phyloP scores from a whole-genome alignment of 176 grass and related monocot species.

The Thalia dealbata region DNA sequence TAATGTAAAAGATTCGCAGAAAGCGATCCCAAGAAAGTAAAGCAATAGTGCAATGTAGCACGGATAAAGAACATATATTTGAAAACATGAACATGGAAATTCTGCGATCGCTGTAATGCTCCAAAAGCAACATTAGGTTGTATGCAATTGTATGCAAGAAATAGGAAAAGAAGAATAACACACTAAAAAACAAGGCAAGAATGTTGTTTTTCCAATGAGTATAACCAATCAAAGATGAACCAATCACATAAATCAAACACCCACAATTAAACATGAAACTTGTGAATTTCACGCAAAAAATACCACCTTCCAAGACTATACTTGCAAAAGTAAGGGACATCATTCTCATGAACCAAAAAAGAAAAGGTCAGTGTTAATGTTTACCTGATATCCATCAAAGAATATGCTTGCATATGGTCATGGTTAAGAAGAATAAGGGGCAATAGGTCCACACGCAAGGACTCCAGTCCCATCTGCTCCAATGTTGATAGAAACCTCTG shows the following conservation, averaged over 20 bases:
- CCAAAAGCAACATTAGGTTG: neutral
- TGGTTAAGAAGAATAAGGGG: slow-evolving; percentile 96
- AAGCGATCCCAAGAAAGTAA: neutral
- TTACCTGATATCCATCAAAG: slow-evolving; percentile 96
- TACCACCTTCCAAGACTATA: neutral
- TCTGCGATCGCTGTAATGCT: too few species aligned
- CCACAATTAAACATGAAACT: neutral
- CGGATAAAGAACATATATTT: too few species aligned
- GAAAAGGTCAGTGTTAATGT: slow-evolving; percentile 5
- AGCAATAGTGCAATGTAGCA: neutral
- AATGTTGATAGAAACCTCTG: slow-evolving; percentile 81
- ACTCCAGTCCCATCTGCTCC: slow-evolving; percentile 73
- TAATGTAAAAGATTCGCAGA: neutral
- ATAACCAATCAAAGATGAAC: neutral
- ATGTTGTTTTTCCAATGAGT: neutral
- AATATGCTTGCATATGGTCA: slow-evolving; percentile 99
- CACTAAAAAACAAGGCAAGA: neutral
- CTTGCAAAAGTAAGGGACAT: too few species aligned
- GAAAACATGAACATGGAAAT: too few species aligned
- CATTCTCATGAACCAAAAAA: neutral
- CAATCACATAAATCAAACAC: neutral
- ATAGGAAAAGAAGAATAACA: neutral
- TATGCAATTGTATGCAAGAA: neutral
- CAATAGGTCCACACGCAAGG: slow-evolving; percentile 79
- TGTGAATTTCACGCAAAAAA: neutral